A percentile compares a stretch with the other conserved stretches of the same genome.
phyloP scores from a whole-genome alignment of 139 green algal species.

The Haematococcus lacustris region DNA sequence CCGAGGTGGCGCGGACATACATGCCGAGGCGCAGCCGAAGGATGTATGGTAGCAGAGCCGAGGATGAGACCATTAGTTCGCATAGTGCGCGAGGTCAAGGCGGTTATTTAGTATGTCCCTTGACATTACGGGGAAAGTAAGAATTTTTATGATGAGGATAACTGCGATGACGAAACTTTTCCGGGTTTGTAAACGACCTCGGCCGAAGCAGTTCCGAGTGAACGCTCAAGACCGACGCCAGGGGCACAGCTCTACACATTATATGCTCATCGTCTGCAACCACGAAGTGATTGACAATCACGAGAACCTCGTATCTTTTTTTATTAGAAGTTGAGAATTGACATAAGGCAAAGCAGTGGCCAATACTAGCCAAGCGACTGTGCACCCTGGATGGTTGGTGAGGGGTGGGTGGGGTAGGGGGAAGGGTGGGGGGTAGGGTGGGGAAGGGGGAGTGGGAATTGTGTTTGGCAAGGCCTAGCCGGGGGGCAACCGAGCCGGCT shows the following conservation, averaged over 20 bases:
- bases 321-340: background rate
- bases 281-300: background rate
- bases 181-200: background rate
- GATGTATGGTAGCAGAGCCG: no score
- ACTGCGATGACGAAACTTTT: no score
- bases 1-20: no score
- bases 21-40: no score
- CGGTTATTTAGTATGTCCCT: no score
- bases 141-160: no score
- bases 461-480: background rate
- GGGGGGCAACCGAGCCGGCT: background rate
- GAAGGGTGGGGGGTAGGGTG: background rate
- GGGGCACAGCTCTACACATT: background rate
- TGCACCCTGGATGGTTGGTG: background rate
- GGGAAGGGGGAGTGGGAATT: background rate
- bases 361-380: background rate
- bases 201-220: background rate
- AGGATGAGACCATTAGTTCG: no score
- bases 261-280: background rate
- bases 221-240: no score
- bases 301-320: background rate
- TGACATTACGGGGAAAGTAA: no score
- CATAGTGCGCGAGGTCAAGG: no score
- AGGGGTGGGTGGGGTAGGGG: background rate
- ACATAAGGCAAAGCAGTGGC: background rate